These are phyloP conservation scores for Breviolum minutum DNA, from an alignment of 73 alveolate genomes.

Conservation along the genomic window DNA sequence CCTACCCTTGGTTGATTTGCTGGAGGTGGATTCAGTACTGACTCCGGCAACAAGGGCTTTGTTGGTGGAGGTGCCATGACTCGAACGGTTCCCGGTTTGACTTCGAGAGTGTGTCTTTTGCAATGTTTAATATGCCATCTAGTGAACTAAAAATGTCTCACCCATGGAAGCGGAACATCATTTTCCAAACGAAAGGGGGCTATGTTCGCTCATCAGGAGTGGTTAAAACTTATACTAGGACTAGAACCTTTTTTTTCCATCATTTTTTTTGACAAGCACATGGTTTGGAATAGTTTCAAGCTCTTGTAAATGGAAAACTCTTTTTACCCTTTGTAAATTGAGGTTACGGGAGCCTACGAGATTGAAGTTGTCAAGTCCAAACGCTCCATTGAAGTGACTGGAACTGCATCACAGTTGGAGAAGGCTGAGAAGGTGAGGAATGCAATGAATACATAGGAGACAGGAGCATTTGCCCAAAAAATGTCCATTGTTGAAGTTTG, in stretches of 20 bases:
- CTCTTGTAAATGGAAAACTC: neutral
- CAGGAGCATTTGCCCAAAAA: too few species aligned
- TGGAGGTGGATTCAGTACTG: slow-evolving; percentile 57
- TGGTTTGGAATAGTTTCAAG: too few species aligned
- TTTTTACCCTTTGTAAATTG: too few species aligned
- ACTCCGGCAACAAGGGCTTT: slow-evolving; percentile 39
- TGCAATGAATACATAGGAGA: too few species aligned
- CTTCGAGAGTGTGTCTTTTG: too few species aligned
- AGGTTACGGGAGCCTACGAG: slow-evolving; percentile 86
- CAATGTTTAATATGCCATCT: too few species aligned
- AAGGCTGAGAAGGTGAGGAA: slow-evolving; percentile 70
- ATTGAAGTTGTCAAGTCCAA: slow-evolving; percentile 31
- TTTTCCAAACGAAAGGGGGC: too few species aligned
- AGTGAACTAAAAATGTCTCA: too few species aligned
- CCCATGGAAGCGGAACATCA: too few species aligned
- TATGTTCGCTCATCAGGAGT: too few species aligned
- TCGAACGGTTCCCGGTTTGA: too few species aligned
- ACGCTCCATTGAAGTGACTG: slow-evolving; percentile 45
- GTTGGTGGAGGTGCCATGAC: slow-evolving; percentile 64
- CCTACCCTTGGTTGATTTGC: neutral
- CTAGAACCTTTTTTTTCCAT: neutral
- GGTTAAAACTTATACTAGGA: neutral
- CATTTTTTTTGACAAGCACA: neutral
- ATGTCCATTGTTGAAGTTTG: neutral
- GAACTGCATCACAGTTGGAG: slow-evolving; percentile 78